Evolutionary conservation across 2,329 filamentous ascomycete genomes (phyloP), one percentile per base, ranked within the genome.

Genomic region (Pseudogymnoascus sp.): DNA sequence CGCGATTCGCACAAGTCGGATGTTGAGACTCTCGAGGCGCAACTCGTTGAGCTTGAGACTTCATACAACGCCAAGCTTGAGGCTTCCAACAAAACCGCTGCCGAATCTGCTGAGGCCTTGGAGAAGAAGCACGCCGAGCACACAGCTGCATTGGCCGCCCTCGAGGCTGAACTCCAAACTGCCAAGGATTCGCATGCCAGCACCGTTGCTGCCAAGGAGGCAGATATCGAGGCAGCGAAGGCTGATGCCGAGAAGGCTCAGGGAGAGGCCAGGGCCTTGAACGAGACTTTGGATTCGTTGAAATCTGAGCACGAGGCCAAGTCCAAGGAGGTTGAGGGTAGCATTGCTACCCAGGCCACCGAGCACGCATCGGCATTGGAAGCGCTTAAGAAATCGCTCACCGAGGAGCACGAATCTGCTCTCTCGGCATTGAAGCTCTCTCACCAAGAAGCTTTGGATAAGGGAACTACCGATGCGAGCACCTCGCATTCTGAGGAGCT

Each of bases 351-450:
- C 38, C 75, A 84, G 68, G 79, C 84, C 65, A 69, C 77, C 42
- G 63, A 64, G n/a, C 67, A 72, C 51, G 63, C 68, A 60, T 64
- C 62, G 31, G 67, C 67, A 10, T 72, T 86, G 6, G 77, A 79
- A 63, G 76, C 78, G 62, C 71, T 86, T n/a, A 78, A 80, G 68
- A 17, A 75, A 42, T 76, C 78, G 0, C 71, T 85, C 5, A 72
- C 76, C 15, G 76, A 80, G 27, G 77, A 86, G 68, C 81, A 86
- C 66, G 71, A 78, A 51, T 72, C 78, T 42, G 74, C 78, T 15
- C 68, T 85, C 10, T 74, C 78, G 42, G 78, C 78, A 4, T 72
- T 86, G 51, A 79, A 84, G 70, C 73, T 77, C n/a, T 79, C 81
- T 65, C 81, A 86, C 66, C 75, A 78, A 33, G 76, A 78, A 51